These are phyloP conservation scores for Fusarium sp. DNA, from an alignment of 2,329 filamentous ascomycete genomes.

Conservation along the genomic window DNA sequence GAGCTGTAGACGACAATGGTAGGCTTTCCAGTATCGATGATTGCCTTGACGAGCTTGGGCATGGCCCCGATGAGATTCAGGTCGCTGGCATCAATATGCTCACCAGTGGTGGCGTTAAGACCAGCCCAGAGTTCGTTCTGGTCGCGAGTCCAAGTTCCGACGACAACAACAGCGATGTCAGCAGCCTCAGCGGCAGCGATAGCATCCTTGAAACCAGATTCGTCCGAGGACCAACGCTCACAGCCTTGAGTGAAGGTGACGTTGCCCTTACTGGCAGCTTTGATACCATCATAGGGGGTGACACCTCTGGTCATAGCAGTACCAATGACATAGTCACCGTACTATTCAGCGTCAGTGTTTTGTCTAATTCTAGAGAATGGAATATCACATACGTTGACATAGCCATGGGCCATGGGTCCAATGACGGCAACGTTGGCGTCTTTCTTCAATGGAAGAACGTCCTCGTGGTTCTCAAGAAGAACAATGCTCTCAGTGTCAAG, in stretches of 20 bases:
- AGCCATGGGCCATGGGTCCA: slow-evolving; percentile 79
- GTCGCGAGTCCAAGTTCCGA: slow-evolving; percentile 81
- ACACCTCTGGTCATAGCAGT: slow-evolving; percentile 72
- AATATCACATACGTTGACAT: slow-evolving; percentile 69
- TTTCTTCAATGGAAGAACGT: slow-evolving; percentile 67
- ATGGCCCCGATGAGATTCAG: slow-evolving; percentile 78
- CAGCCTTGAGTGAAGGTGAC: slow-evolving; percentile 77
- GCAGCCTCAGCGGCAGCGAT: slow-evolving; percentile 73
- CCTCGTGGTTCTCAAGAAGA: slow-evolving; percentile 68
- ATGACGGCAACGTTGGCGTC: slow-evolving; percentile 78
- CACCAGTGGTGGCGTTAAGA: slow-evolving; percentile 79
- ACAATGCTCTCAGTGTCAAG: slow-evolving; percentile 74
- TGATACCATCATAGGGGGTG: slow-evolving; percentile 77
- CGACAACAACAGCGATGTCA: slow-evolving; percentile 78
- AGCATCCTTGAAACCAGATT: slow-evolving; percentile 75
- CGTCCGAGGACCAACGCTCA: slow-evolving; percentile 77
- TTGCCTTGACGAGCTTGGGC: slow-evolving; percentile 72
- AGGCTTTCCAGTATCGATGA: slow-evolving; percentile 74
- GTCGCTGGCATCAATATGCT: slow-evolving; percentile 75
- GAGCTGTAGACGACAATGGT: slow-evolving; percentile 76
- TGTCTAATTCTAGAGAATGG: neutral
- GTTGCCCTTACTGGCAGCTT: slow-evolving; percentile 67
- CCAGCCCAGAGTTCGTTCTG: slow-evolving; percentile 77
- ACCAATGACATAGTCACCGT: slow-evolving; percentile 80
- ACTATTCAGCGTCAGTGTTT: slow-evolving; percentile 51